Evolutionary conservation across 2,329 filamentous ascomycete genomes (phyloP).

Genomic region (Ilyonectria robusta): DNA sequence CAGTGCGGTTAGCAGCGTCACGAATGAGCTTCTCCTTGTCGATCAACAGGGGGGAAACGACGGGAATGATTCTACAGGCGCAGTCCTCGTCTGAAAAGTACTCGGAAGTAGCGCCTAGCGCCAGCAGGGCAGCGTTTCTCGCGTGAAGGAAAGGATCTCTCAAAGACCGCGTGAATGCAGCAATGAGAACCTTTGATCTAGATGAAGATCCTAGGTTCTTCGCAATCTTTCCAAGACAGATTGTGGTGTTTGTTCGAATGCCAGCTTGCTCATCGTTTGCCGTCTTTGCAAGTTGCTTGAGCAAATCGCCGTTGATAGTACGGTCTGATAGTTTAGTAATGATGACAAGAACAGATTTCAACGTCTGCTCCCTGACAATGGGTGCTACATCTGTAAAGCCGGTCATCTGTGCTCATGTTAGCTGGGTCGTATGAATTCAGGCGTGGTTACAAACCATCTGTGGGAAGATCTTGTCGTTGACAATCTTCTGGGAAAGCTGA

Average conservation of each 20-base stretch:
- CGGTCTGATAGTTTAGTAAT: slow-evolving; percentile 93
- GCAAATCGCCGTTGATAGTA: slow-evolving; percentile 91
- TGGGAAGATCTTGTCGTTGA: slow-evolving; percentile 97
- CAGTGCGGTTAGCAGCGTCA: slow-evolving; percentile 90
- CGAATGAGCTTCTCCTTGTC: slow-evolving; percentile 97
- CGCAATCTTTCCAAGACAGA: slow-evolving; percentile 96
- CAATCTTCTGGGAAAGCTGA: slow-evolving; percentile 85
- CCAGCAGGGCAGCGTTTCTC: slow-evolving; percentile 89
- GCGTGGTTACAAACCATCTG: slow-evolving; percentile 76
- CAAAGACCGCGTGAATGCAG: slow-evolving; percentile 90
- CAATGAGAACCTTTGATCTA: slow-evolving; percentile 90
- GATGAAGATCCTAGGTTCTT: slow-evolving; percentile 85
- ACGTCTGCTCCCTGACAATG: slow-evolving; percentile 92
- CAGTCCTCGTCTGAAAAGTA: slow-evolving; percentile 92
- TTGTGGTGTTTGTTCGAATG: slow-evolving; percentile 97
- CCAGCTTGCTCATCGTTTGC: slow-evolving; percentile 98
- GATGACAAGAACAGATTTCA: slow-evolving; percentile 92
- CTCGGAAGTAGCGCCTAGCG: slow-evolving; percentile 87
- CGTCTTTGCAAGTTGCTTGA: slow-evolving; percentile 93
- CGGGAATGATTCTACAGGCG: slow-evolving; percentile 85
- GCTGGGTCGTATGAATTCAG: slow-evolving; percentile 6
- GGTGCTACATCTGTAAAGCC: slow-evolving; percentile 95
- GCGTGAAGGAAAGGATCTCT: slow-evolving; percentile 96
- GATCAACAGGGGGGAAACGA: slow-evolving; percentile 85
- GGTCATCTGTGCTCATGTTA: slow-evolving; percentile 73